Conservation (phyloP, 805 yeast species). For the Vanderwaltozyma polyspora region DNA sequence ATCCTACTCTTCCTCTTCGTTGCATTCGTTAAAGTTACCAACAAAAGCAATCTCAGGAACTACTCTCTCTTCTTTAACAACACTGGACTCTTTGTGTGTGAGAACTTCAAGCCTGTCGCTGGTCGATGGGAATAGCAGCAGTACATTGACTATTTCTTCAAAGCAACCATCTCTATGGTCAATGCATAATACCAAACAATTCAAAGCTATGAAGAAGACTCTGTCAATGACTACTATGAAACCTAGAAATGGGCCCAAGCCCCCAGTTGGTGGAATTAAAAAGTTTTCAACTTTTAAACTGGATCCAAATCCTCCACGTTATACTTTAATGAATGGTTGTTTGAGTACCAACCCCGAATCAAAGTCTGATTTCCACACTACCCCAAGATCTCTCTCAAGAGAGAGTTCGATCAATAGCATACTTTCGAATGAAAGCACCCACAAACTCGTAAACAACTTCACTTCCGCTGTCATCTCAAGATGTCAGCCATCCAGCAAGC, state of each 20-base stretch:
- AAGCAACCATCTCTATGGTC: not conserved
- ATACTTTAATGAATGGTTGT: constrained; percentile 25
- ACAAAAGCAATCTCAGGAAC: constrained; percentile 8
- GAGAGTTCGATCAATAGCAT: constrained; percentile 8
- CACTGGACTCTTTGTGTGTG: not conserved
- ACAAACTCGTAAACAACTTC: not conserved
- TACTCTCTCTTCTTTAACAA: not conserved
- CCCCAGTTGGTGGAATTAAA: not conserved
- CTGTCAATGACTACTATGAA: constrained; percentile 14
- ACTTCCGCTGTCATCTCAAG: not conserved
- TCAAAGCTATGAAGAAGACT: constrained; percentile 16
- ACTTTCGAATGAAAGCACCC: not conserved
- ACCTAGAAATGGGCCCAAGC: not conserved
- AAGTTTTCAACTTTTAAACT: constrained; percentile 22
- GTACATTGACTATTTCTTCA: not conserved
- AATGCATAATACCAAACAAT: constrained; percentile 1
- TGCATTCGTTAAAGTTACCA: constrained; percentile 15
- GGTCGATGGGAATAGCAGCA: not conserved
- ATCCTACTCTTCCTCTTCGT: constrained; percentile 1
- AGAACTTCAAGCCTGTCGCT: not conserved
- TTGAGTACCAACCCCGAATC: constrained; percentile 24
- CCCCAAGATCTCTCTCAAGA: constrained; percentile 9
- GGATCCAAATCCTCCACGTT: constrained; percentile 21
- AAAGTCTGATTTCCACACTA: constrained; percentile 5
- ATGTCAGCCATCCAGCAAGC: not conserved